Base-by-base conservation (phyloP, 768 basidiomycete species). In the Rubroboletus satanas region DNA sequence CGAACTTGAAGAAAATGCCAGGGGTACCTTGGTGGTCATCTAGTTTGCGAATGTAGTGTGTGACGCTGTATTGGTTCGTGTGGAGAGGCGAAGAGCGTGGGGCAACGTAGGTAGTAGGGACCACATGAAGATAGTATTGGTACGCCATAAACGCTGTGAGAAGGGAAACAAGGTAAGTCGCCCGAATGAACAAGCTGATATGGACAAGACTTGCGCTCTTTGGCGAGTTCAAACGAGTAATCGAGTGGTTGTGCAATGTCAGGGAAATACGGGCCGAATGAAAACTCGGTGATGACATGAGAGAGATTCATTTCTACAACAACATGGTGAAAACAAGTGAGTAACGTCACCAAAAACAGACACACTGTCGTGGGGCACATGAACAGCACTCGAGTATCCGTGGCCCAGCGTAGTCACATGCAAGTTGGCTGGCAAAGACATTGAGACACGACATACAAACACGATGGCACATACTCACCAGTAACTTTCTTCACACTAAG, bases 1-100 rank as follows among this genome's bases (percentile, higher is more conserved):
- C 95, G 69, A 93, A 98, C 72, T 98, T 97, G 87, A 98, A 97
- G 78, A 96, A 98, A 67, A 98, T 96, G 15, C 91, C 95, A 0
- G 96, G 96, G 0, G 92, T 87, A 7, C 90, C 91, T 15, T 77
- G 73, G 59, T 90, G 83, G 66, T 91, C 88, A 18, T 83, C 75
- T 3, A 97, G 74, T 17, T 81, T 78, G 31, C 90, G 84, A 2
- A 82, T 84, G 62, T 98, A 96, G 72, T 97, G 93, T 0, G 93
- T 98, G 6, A 98, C 96, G 44, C 90, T 91, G 74, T 98, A 98
- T 70, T 96, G 91, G 66, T 90, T 81, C 3, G 91, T 93, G 38
- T 80, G 68, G 4, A 93, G 71, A 5, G 88, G 87, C 0, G 54
- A 33, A 12, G 80, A 75, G 31, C 87, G 84, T 7, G 89, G 84